phyloP scores from a whole-genome alignment of 768 basidiomycete genomes.

The Russula olivacea region DNA sequence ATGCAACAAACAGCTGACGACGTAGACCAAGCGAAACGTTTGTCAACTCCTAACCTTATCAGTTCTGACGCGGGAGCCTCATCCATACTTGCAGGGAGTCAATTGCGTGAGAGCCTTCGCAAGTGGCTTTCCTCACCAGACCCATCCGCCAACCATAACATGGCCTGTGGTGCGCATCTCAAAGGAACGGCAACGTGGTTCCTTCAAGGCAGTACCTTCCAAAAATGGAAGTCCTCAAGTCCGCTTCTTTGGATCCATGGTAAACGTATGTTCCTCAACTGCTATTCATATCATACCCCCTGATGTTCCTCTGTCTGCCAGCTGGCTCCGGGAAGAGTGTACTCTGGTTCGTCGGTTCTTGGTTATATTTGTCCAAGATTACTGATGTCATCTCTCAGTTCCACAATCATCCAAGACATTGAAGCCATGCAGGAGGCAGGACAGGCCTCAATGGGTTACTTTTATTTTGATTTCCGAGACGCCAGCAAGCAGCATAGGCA shows the following conservation, averaged over 20 bases:
- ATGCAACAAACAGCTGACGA: neutral
- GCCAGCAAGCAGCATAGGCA: neutral
- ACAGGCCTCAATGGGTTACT: neutral
- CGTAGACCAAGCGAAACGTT: neutral
- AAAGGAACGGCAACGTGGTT: neutral
- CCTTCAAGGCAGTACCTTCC: neutral
- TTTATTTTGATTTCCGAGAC: neutral
- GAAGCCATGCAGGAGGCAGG: neutral
- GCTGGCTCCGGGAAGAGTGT: neutral
- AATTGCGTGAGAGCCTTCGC: neutral
- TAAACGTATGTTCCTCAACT: neutral
- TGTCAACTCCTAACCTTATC: neutral
- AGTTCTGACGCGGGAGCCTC: neutral
- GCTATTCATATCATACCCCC: neutral
- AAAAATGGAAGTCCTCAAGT: neutral
- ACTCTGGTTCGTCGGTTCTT: neutral
- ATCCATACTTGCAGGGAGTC: neutral
- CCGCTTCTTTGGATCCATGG: neutral
- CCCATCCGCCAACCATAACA: neutral
- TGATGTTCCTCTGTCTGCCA: neutral
- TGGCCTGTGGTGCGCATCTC: neutral
- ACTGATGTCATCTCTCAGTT: neutral
- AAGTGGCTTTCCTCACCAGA: neutral
- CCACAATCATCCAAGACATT: neutral
- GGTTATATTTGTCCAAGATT: neutral